phyloP scores from a whole-genome alignment of 495 filamentous ascomycete species.

The Penicillium angulare region DNA sequence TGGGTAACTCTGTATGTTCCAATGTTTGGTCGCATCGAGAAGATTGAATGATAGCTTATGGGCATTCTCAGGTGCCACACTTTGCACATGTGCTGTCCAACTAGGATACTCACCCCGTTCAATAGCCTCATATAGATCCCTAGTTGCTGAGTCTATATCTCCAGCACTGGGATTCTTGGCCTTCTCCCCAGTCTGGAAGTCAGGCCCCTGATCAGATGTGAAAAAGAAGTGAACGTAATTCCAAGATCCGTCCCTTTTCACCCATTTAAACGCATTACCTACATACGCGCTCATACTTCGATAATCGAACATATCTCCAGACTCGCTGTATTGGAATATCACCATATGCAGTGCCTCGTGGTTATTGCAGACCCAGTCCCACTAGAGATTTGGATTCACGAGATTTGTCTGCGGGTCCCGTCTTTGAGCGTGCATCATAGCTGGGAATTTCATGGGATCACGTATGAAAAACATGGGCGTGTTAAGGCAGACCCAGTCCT shows the following conservation, averaged over 20 bases:
- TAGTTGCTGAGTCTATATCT: constrained; percentile 27
- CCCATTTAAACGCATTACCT: neutral
- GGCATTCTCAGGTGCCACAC: constrained; percentile 31
- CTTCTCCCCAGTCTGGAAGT: too few species aligned
- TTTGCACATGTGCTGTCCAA: constrained; percentile 35
- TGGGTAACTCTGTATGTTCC: constrained; percentile 5
- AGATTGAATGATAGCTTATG: constrained; percentile 30
- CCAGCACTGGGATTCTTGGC: neutral
- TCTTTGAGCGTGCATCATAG: constrained; percentile 41
- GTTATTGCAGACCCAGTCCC: neutral
- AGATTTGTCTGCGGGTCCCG: constrained; percentile 45
- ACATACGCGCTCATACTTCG: neutral
- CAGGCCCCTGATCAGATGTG: too few species aligned
- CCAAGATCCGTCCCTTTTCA: neutral
- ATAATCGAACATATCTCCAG: neutral
- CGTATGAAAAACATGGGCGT: constrained; percentile 55
- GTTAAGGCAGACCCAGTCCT: constrained; percentile 63
- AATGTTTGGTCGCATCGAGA: constrained; percentile 39
- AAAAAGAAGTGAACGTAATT: neutral
- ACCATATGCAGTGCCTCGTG: neutral
- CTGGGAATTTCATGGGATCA: constrained; percentile 55
- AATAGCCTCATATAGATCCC: constrained; percentile 31
- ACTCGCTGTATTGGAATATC: neutral
- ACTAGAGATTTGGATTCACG: constrained; percentile 16
- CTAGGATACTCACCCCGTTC: constrained; percentile 27